Evolutionary conservation across 2,329 filamentous ascomycete species (phyloP).

Genomic region (Akanthomyces lecanii): DNA sequence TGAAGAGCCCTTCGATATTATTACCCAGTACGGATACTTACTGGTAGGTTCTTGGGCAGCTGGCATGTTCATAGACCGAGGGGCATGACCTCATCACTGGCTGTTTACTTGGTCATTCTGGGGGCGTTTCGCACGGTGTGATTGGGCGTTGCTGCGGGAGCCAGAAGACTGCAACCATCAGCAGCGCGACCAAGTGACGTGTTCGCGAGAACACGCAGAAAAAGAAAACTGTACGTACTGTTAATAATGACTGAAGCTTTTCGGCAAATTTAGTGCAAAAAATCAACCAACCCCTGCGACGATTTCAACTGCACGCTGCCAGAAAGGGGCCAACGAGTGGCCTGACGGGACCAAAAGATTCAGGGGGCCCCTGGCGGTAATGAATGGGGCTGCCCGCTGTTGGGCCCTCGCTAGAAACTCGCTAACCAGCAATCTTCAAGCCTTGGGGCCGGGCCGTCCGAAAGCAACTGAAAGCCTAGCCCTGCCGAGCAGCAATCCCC

Average conservation of each 20-base stretch:
- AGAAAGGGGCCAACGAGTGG: constrained; percentile 9
- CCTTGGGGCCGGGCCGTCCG: constrained; percentile 14
- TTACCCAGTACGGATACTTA: no score
- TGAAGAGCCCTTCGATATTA: not conserved
- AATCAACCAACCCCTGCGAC: not conserved
- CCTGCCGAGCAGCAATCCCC: not conserved
- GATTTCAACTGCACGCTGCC: not conserved
- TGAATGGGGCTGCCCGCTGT: not conserved
- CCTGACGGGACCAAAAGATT: not conserved
- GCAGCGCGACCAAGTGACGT: not conserved
- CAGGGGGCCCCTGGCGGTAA: not conserved
- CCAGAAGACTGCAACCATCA: not conserved
- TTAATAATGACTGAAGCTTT: not conserved
- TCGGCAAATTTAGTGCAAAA: not conserved
- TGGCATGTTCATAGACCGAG: not conserved
- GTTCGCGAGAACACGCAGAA: not conserved
- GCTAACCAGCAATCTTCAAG: constrained; percentile 13
- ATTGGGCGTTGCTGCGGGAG: constrained; percentile 3
- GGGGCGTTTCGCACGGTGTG: not conserved
- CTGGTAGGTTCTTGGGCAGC: not conserved
- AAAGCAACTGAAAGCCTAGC: not conserved
- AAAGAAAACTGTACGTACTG: not conserved
- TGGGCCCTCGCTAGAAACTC: constrained; percentile 6
- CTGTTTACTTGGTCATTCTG: constrained; percentile 9
- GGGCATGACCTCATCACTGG: constrained; percentile 16